Base-by-base conservation (phyloP, 306 rosid genomes). In the Castanea mollissima region DNA sequence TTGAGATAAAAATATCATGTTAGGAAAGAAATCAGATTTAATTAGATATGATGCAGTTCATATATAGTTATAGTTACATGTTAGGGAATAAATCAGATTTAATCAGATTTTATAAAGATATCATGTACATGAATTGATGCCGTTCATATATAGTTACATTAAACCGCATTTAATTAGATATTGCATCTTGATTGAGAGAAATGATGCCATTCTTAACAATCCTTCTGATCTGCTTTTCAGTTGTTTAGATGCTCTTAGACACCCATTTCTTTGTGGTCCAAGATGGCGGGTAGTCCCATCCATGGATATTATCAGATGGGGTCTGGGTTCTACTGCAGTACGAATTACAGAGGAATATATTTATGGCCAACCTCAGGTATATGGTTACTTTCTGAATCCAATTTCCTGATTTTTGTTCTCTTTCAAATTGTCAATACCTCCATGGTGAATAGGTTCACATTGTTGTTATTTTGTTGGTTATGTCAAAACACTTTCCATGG, bases 251-350 rank as follows among this genome's bases (percentile, higher is more conserved):
- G 97, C 99, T 82, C 98, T 95, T 70, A 87, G 97, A 83, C 99
- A 95, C 82, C 99, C 99, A 54, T 95, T 95, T 82, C 97, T 95
- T 11, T 95, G 99, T 76, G 99, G 98, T 20, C 99, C 99, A 76
- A 89, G 93, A 88, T 95, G 99, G 99, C 93, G 97, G 82, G 88
- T 95, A 67, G 89, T 92, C 67, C 96, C 94, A 63, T 95, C 99
- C 56, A 82, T 91, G 90, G 97, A 91, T 74, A 82, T 92, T 55
- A 89, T 95, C 77, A 88, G 99, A 89, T 95, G 99, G 99, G 95
- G 99, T 82, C 94, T 95, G 31, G 99, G 99, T 59, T 92, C 96
- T 75, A 95, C 99, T 73, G 94, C 91, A 46, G 86, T 89, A 71
- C 90, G 97, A 74, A 95, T 95, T 78, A 87, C 92, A 6, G 99